A percentile compares a stretch with the other conserved stretches of the same genome.
Evolutionary conservation across 495 filamentous ascomycete species (phyloP).

Genomic region (Daldinia grandis): DNA sequence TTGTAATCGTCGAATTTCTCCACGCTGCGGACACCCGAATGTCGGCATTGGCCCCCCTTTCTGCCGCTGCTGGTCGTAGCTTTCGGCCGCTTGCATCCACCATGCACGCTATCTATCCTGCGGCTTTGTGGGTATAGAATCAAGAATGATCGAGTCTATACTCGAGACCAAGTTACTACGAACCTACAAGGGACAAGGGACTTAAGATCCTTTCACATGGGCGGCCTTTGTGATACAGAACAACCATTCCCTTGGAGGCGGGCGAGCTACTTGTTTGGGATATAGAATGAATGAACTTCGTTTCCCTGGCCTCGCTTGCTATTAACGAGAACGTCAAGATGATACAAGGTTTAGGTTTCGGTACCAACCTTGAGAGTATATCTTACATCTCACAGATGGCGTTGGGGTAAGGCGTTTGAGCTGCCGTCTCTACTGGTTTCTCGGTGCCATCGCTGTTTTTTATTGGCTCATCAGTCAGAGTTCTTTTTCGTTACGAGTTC

Average conservation of each 20-base stretch:
- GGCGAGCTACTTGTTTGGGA: neutral
- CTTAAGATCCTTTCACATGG: neutral
- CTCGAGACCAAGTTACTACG: neutral
- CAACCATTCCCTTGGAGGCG: neutral
- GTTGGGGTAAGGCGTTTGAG: conserved; percentile 15
- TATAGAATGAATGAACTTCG: conserved; percentile 3
- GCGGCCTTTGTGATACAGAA: conserved; percentile 7
- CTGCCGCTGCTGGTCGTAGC: conserved; percentile 8
- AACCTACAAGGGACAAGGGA: neutral
- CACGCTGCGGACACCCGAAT: conserved; percentile 30
- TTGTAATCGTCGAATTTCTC: conserved; percentile 28
- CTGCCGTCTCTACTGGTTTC: conserved; percentile 2
- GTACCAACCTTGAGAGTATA: conserved; percentile 23
- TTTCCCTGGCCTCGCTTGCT: conserved; percentile 6
- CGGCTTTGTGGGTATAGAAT: neutral
- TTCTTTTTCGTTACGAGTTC: conserved; percentile 17
- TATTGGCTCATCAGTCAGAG: neutral
- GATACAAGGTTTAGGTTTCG: conserved; percentile 20
- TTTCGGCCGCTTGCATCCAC: conserved; percentile 18
- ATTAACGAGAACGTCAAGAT: conserved; percentile 8
- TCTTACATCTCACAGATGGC: conserved; percentile 2
- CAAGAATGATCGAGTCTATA: neutral
- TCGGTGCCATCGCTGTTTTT: conserved; percentile 3
- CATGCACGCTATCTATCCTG: conserved; percentile 9
- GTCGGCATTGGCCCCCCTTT: conserved; percentile 23